These are phyloP conservation scores for Colletotrichum sp. DNA, from an alignment of 2,329 filamentous ascomycete species.

Conservation along the genomic window DNA sequence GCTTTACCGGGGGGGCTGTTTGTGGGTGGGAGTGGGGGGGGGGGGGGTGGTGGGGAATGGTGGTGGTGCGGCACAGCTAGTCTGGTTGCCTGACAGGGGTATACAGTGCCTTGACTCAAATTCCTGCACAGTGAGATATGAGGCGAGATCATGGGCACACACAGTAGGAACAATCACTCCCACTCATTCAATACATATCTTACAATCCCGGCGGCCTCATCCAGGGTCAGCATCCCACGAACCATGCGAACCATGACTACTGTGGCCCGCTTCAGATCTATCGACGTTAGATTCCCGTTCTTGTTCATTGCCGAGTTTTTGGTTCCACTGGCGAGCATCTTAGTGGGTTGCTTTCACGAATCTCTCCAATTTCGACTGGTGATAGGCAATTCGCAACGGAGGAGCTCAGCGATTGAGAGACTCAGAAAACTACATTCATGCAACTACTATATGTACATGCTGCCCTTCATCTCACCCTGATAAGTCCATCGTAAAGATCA, in stretches of 20 bases:
- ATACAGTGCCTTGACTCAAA: background rate
- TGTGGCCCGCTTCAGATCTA: background rate
- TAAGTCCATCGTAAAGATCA: background rate
- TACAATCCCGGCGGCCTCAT: background rate
- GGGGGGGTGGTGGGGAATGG: too few relatives aligned
- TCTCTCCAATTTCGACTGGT: background rate
- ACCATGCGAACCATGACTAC: background rate
- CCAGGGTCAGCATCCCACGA: background rate
- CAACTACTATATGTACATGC: background rate
- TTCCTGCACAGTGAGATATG: background rate
- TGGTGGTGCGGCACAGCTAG: constrained; percentile 4
- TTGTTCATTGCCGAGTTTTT: rapidly evolving
- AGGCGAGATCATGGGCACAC: rapidly evolving
- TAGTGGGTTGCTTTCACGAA: background rate
- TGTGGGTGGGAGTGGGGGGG: too few relatives aligned
- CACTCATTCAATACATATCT: background rate
- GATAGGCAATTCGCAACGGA: background rate
- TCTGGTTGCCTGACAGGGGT: background rate
- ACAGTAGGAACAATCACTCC: background rate
- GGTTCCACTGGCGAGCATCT: background rate
- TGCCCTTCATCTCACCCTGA: background rate
- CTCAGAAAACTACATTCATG: background rate
- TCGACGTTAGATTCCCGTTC: background rate
- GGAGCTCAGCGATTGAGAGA: background rate
- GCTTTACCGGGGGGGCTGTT: too few relatives aligned